Base-by-base conservation (phyloP, 1,139 yeast species). In the Candida tetrigidarum region DNA sequence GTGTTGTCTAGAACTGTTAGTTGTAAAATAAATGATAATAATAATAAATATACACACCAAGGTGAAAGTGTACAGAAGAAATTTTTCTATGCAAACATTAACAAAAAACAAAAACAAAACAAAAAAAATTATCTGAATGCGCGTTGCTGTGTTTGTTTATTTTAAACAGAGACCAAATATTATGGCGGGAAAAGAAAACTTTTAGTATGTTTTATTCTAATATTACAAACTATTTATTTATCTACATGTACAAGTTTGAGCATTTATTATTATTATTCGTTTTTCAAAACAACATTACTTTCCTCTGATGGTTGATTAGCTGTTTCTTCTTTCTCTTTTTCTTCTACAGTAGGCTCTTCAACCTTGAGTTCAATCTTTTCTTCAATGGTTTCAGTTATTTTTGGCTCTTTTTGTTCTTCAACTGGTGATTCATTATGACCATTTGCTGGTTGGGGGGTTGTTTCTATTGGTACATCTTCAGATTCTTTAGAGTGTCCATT, bases 11-110 rank as follows among this genome's bases (percentile, higher is more conserved):
- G n/a, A 16, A 14, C 12, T 11, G 8, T 23, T 23, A 20, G 38
- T 35, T 35, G 38, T 35, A 23, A 35, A 35, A 35, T 20, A 34
- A 20, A 20, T 20, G 22, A 9, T 5, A 32, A n/a, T n/a, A n/a
- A n/a, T n/a, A n/a, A n/a, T n/a, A 34, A 34, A 34, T 1, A 33
- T 10, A 5, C 10, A 8, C 8, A 29, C 7, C 9, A 9, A 29
- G 5, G 19, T 15, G 16, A 15, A 15, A 10, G 9, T 10, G 6
- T n/a, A n/a, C n/a, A n/a, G n/a, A n/a, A n/a, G n/a, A 10, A 30
- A 9, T 18, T 30, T 30, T 18, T 30, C 14, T 3, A 7, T 16
- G 35, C n/a, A 16, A 30, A 16, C 35, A 30, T 30, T 22, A 30
- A 30, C 23, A 30, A 16, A 30, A 18, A 18, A 11, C 10, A 7